A percentile compares a stretch with the other conserved stretches of the same genome.
Evolutionary conservation across 495 filamentous ascomycete genomes (phyloP).

Genomic region (Neurospora sp.): DNA sequence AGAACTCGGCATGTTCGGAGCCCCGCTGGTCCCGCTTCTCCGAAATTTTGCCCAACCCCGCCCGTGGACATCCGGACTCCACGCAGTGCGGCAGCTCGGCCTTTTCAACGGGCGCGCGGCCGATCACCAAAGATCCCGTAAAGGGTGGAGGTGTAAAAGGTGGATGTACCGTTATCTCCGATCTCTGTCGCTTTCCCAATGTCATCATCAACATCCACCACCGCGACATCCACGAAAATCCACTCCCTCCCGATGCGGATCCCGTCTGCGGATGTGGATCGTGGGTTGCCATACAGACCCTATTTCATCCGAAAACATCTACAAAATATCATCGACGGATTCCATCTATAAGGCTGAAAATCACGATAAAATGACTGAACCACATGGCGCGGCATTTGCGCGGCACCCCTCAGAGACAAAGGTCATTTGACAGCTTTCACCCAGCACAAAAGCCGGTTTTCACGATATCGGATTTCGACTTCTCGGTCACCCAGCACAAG

Average conservation of each 20-base stretch:
- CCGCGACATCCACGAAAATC: neutral
- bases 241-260: neutral
- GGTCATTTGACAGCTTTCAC: neutral
- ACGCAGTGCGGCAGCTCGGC: neutral
- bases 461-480: neutral
- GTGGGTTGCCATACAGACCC: neutral
- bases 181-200: neutral
- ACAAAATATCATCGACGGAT: neutral
- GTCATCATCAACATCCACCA: neutral
- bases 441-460: neutral
- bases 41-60: neutral
- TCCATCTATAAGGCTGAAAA: neutral
- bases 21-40: neutral
- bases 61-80: neutral
- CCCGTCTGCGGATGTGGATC: neutral
- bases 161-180: neutral
- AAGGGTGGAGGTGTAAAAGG: neutral
- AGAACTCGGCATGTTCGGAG: neutral
- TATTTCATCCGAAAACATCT: neutral
- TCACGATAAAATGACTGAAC: neutral
- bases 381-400: neutral
- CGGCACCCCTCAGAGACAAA: neutral
- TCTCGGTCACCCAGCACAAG: neutral
- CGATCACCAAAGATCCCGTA: neutral
- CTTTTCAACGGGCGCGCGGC: neutral